Conservation (phyloP, 2,329 filamentous ascomycete genomes). For the Xylariaceae sp. region DNA sequence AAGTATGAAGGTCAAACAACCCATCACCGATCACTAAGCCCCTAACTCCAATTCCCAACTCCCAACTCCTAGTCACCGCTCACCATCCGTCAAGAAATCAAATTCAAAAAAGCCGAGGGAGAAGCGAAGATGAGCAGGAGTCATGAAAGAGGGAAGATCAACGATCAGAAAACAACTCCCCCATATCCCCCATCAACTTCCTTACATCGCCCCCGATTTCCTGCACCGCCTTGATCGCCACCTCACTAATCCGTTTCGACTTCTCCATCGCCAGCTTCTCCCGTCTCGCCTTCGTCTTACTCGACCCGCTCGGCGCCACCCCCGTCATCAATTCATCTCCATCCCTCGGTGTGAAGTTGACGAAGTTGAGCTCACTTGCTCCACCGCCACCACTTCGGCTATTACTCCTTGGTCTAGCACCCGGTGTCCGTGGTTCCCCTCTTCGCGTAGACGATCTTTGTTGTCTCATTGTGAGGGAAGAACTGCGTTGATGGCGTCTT, state of each 20-base stretch:
- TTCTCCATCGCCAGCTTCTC: constrained; percentile 84
- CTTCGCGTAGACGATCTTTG: constrained; percentile 34
- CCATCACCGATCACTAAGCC: too few relatives aligned
- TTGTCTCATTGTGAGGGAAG: constrained; percentile 32
- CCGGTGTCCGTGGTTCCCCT: constrained; percentile 21
- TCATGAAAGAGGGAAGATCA: not conserved
- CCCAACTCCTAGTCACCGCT: too few relatives aligned
- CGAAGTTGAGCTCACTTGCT: constrained; percentile 53
- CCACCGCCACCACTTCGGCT: constrained; percentile 25
- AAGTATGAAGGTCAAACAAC: too few relatives aligned
- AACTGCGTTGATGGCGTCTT: constrained; percentile 21
- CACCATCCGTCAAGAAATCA: too few relatives aligned
- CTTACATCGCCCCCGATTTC: constrained; percentile 65
- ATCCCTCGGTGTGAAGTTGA: constrained; percentile 85
- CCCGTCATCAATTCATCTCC: constrained; percentile 74
- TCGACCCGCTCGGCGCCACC: constrained; percentile 84
- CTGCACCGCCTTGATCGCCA: constrained; percentile 61
- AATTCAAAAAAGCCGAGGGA: too few relatives aligned
- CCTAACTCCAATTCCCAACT: too few relatives aligned
- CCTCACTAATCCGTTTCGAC: constrained; percentile 61
- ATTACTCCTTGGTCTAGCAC: constrained; percentile 15
- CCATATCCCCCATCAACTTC: constrained; percentile 46
- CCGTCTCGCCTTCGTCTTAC: constrained; percentile 88
- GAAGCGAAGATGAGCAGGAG: not conserved
- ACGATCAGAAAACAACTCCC: not conserved